Percentiles rank a stretch among this genome's conserved stretches.
These are phyloP conservation scores for Friedmanniomyces simplex DNA, from an alignment of 495 filamentous ascomycete species.

Conservation along the genomic window DNA sequence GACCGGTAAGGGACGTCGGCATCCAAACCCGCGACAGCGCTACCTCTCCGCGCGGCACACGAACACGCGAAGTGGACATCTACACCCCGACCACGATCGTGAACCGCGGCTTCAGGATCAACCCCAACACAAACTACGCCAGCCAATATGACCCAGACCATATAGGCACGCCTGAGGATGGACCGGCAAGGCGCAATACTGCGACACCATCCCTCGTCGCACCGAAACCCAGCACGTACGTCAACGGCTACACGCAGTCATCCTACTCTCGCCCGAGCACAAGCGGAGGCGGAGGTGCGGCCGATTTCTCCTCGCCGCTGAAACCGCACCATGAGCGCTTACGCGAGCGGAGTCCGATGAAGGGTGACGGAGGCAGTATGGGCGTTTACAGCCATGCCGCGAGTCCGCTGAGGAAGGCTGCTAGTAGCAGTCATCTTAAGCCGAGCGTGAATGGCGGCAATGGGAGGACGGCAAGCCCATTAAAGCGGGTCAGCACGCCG, in stretches of 20 bases:
- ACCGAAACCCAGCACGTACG: conserved; percentile 10
- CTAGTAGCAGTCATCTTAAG: conserved; percentile 10
- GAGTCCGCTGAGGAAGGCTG: conserved; percentile 64
- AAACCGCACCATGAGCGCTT: conserved; percentile 27
- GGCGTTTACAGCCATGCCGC: conserved; percentile 72
- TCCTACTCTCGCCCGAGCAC: conserved; percentile 24
- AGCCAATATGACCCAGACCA: conserved; percentile 67
- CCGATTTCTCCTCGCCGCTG: conserved; percentile 45
- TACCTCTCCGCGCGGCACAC: conserved; percentile 22
- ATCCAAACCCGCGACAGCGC: conserved; percentile 45
- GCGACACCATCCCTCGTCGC: conserved; percentile 7
- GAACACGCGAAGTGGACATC: conserved; percentile 45
- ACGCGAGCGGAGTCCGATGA: conserved; percentile 22
- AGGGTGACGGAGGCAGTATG: conserved; percentile 65
- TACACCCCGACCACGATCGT: conserved; percentile 71
- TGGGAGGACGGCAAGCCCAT: conserved; percentile 13
- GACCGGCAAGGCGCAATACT: background rate
- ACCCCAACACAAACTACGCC: conserved; percentile 80
- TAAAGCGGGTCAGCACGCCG: conserved; percentile 24
- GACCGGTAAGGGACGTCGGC: conserved; percentile 69
- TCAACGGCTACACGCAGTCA: conserved; percentile 16
- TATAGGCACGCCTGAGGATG: conserved; percentile 22
- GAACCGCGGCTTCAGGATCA: conserved; percentile 70
- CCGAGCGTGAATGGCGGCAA: background rate
- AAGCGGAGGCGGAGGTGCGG: conserved; percentile 12